Percentiles rank a stretch among this genome's conserved stretches.
Conservation (phyloP, 2,329 filamentous ascomycete species). For the Diaporthe amygdali region DNA sequence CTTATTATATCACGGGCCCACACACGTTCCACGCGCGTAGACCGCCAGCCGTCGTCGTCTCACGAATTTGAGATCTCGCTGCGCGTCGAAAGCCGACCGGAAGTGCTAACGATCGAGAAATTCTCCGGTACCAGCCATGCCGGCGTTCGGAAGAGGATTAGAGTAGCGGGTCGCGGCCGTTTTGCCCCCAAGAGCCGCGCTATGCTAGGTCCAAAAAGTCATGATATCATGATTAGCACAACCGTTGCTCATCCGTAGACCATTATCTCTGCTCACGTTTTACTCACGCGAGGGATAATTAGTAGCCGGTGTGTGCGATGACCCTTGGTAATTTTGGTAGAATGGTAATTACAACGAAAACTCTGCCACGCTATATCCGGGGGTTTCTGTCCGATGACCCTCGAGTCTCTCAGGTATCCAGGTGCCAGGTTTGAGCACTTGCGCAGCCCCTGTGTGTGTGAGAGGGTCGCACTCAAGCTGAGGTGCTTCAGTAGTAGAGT, state of each 20-base stretch:
- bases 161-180: background rate
- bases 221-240: slow-evolving; percentile 20
- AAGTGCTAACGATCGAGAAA: background rate
- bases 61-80: background rate
- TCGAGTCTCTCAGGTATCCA: too few species aligned
- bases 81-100: background rate
- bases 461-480: background rate
- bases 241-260: too few species aligned
- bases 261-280: background rate
- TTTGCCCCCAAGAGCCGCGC: background rate
- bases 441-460: background rate
- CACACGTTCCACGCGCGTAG: background rate
- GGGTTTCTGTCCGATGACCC: background rate
- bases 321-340: background rate
- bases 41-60: background rate
- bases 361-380: too few species aligned
- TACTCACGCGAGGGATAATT: background rate
- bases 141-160: background rate
- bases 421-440: background rate
- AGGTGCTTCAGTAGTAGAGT: background rate
- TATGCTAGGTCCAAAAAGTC: slow-evolving; percentile 10
- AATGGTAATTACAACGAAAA: rapidly evolving
- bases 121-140: background rate
- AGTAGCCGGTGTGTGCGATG: too few species aligned
- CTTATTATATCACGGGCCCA: background rate